Evolutionary conservation across 164 flowering plant genomes (phyloP).

Genomic region (Magnolia officinalis): DNA sequence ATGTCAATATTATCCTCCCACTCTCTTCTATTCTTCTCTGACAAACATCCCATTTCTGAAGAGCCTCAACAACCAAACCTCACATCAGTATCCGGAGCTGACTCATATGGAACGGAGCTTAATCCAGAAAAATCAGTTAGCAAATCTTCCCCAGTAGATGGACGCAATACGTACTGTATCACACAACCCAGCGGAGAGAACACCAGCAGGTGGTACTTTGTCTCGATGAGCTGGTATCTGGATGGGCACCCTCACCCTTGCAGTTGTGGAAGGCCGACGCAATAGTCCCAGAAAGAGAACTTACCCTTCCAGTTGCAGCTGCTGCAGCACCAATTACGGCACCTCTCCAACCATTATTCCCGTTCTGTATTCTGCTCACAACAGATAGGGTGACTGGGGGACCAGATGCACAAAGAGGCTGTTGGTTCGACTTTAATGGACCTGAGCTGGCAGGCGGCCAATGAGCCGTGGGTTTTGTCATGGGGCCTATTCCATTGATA

Average conservation of each 20-base stretch:
- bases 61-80: constrained; percentile 60
- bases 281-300: constrained; percentile 53
- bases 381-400: constrained; percentile 64
- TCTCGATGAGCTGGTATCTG: constrained; percentile 24
- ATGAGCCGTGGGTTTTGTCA: constrained; percentile 24
- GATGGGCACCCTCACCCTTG: constrained; percentile 29
- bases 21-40: constrained; percentile 54
- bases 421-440: constrained; percentile 30
- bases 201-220: constrained; percentile 53
- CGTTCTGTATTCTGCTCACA: constrained; percentile 67
- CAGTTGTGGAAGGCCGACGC: constrained; percentile 62
- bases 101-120: constrained; percentile 25
- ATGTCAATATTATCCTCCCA: constrained; percentile 58
- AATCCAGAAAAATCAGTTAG: constrained; percentile 25
- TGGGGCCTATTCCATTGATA: constrained; percentile 23
- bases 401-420: constrained; percentile 35
- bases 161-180: constrained; percentile 56
- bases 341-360: constrained; percentile 71
- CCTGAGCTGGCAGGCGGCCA: constrained; percentile 33
- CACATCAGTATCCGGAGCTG: constrained; percentile 41
- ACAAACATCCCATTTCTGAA: constrained; percentile 75
- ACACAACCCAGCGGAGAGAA: constrained; percentile 70
- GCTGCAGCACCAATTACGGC: constrained; percentile 71
- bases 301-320: constrained; percentile 63
- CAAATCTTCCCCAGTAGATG: constrained; percentile 31